Percentiles rank a stretch among this genome's conserved stretches.
These are phyloP conservation scores for Tricholoma bakamatsutake DNA, from an alignment of 768 basidiomycete species.

Conservation along the genomic window DNA sequence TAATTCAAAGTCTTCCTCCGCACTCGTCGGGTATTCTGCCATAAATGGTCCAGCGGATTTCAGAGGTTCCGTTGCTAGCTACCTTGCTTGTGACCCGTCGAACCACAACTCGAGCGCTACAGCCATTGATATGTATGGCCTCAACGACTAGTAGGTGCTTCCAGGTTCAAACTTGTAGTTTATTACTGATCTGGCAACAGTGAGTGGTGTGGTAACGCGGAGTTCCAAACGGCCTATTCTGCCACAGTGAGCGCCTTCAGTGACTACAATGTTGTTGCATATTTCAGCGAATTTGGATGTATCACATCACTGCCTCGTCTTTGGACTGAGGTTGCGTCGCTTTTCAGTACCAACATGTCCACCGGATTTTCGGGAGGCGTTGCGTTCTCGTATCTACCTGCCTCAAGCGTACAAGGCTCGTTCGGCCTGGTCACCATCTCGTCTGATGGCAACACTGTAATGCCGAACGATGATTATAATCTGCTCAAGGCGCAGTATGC, in stretches of 20 bases:
- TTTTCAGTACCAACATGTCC: slow-evolving; percentile 70
- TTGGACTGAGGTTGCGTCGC: slow-evolving; percentile 74
- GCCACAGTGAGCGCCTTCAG: slow-evolving; percentile 48
- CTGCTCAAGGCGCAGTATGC: slow-evolving; percentile 59
- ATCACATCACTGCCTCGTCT: slow-evolving; percentile 53
- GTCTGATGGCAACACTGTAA: slow-evolving; percentile 58
- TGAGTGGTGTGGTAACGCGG: slow-evolving; percentile 75
- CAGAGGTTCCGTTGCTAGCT: slow-evolving; percentile 66
- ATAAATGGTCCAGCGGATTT: slow-evolving; percentile 68
- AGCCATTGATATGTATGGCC: slow-evolving; percentile 79
- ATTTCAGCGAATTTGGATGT: slow-evolving; percentile 89
- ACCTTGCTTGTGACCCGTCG: slow-evolving; percentile 69
- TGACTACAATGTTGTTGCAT: slow-evolving; percentile 71
- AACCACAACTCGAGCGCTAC: slow-evolving; percentile 46
- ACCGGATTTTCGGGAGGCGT: slow-evolving; percentile 84
- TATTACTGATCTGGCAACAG: slow-evolving; percentile 32
- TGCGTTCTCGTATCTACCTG: slow-evolving; percentile 89
- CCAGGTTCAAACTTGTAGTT: not conserved
- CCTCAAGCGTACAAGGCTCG: slow-evolving; percentile 59
- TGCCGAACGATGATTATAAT: slow-evolving; percentile 61
- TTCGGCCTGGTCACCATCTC: slow-evolving; percentile 86
- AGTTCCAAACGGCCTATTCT: slow-evolving; percentile 52
- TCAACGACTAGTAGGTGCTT: slow-evolving; percentile 74
- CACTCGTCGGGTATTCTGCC: slow-evolving; percentile 80
- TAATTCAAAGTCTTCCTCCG: slow-evolving; percentile 54